phyloP scores from a whole-genome alignment of 805 yeast genomes.

The Teunomyces lycoperdinae region DNA sequence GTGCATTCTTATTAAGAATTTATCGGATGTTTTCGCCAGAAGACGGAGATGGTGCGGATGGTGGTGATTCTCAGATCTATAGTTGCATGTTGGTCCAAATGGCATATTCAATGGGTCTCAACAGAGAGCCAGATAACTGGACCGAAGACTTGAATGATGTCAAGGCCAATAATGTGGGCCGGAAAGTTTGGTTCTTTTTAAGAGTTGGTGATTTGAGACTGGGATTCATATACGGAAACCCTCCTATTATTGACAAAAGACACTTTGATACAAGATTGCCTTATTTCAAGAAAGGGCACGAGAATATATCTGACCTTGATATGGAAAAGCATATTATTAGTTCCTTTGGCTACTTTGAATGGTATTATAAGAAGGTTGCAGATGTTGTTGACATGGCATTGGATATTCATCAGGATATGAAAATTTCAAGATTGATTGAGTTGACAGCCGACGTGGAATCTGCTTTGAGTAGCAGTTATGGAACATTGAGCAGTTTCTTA shows the following conservation, averaged over 20 bases:
- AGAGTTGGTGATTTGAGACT: conserved; percentile 27
- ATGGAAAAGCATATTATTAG: conserved; percentile 36
- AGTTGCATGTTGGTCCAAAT: conserved; percentile 33
- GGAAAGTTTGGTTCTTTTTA: conserved; percentile 54
- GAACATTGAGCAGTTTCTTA: background rate
- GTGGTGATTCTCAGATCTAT: conserved; percentile 54
- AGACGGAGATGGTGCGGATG: conserved; percentile 57
- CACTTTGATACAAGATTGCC: conserved; percentile 31
- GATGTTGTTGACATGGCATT: conserved; percentile 22
- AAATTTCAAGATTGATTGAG: conserved; percentile 17
- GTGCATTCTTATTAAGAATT: conserved; percentile 53
- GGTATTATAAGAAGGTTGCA: conserved; percentile 27
- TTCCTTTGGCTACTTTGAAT: conserved; percentile 25
- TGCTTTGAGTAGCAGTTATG: background rate
- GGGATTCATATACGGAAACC: conserved; percentile 33
- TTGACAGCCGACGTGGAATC: conserved; percentile 5
- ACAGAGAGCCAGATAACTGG: conserved; percentile 47
- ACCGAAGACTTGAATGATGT: conserved; percentile 27
- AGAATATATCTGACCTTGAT: conserved; percentile 31
- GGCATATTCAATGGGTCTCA: conserved; percentile 47
- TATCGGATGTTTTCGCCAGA: conserved; percentile 60
- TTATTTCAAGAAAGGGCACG: conserved; percentile 30
- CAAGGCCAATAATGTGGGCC: conserved; percentile 39
- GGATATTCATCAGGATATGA: conserved; percentile 16
- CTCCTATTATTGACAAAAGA: conserved; percentile 26